Evolutionary conservation across 2,329 filamentous ascomycete species (phyloP).

Genomic region (Corinectria fuckeliana): DNA sequence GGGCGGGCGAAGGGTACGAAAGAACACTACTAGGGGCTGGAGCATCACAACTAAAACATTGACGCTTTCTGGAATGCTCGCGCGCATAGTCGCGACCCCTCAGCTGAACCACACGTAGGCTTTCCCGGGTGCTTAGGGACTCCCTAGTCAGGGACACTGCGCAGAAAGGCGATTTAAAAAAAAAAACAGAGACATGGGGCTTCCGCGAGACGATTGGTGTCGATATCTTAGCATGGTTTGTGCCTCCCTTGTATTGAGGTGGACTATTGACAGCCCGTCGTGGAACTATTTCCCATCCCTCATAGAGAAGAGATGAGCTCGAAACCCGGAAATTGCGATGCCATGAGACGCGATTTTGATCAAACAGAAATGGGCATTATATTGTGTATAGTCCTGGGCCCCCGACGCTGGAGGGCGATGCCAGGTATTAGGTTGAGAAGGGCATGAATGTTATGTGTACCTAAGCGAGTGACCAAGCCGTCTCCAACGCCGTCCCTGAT

Average conservation of each 20-base stretch:
- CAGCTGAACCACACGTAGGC: neutral
- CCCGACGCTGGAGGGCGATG: slow-evolving; percentile 9
- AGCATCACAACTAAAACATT: slow-evolving; percentile 15
- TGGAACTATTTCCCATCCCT: neutral
- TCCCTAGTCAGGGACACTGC: neutral
- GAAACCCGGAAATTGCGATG: neutral
- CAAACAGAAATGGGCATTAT: slow-evolving; percentile 19
- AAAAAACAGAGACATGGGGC: neutral
- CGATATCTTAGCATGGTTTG: neutral
- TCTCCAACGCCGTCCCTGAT: slow-evolving; percentile 42
- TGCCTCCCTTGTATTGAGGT: neutral
- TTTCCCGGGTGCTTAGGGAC: neutral
- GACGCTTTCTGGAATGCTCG: slow-evolving; percentile 15
- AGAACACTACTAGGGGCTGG: slow-evolving; percentile 14
- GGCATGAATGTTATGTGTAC: slow-evolving; percentile 33
- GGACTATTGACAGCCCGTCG: neutral
- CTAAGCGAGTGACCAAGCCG: slow-evolving; percentile 41
- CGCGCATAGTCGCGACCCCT: slow-evolving; percentile 12
- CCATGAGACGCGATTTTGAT: no score
- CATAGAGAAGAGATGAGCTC: neutral
- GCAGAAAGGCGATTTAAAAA: neutral
- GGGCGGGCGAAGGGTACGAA: slow-evolving; percentile 8
- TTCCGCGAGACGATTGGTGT: neutral
- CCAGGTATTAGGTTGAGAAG: slow-evolving; percentile 24
- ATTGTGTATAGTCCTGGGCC: slow-evolving; percentile 17